Conservation (phyloP, 2,329 filamentous ascomycete genomes). For the Daldinia sp. region DNA sequence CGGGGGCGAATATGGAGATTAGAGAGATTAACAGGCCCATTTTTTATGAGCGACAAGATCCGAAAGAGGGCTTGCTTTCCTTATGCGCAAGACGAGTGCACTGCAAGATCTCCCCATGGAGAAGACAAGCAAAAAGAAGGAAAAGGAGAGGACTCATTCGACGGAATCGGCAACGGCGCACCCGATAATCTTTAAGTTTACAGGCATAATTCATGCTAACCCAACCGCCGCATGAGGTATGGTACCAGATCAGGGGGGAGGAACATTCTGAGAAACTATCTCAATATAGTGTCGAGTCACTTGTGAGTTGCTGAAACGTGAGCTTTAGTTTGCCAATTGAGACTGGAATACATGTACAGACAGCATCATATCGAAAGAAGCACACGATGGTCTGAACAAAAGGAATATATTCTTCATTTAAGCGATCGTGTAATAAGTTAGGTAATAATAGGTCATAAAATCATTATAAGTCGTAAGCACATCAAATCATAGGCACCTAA, state of each 20-base stretch:
- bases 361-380: neutral
- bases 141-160: neutral
- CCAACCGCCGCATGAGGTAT: too few species aligned
- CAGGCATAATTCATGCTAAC: neutral
- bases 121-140: neutral
- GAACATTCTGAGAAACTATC: neutral
- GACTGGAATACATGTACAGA: neutral
- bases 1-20: constrained; percentile 24
- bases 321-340: neutral
- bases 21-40: constrained; percentile 32
- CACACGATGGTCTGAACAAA: constrained; percentile 8
- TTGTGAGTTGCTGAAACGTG: neutral
- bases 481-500: constrained; percentile 15
- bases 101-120: neutral
- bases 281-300: neutral
- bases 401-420: constrained; percentile 37
- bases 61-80: neutral
- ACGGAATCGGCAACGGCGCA: neutral
- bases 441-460: constrained; percentile 28
- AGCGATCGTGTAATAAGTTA: constrained; percentile 32
- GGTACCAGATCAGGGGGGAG: neutral
- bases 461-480: constrained; percentile 45
- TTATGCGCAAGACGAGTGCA: neutral
- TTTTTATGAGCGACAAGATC: neutral
- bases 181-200: neutral